These are phyloP conservation scores for Arabidopsis lyrata DNA, from an alignment of 441 rosid genomes.

Conservation along the genomic window DNA sequence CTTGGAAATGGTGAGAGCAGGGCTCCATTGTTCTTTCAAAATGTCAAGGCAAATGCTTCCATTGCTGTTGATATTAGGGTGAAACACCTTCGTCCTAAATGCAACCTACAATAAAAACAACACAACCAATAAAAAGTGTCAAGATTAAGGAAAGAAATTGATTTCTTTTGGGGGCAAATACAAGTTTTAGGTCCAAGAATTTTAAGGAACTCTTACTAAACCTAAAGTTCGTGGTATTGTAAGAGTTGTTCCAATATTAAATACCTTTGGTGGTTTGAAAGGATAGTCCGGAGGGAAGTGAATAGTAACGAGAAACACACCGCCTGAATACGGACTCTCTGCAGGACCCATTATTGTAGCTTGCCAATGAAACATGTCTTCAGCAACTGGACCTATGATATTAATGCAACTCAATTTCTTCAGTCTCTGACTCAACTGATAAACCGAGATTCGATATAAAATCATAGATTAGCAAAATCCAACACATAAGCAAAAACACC, in stretches of 20 bases:
- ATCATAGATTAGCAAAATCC: neutral
- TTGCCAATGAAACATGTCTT: conserved; percentile 70
- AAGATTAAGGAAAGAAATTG: neutral
- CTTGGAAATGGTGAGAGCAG: conserved; percentile 70
- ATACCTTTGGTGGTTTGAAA: conserved; percentile 69
- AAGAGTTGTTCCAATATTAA: neutral
- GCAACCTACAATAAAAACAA: conserved; percentile 47
- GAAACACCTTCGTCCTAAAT: conserved; percentile 65
- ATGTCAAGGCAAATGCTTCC: conserved; percentile 71
- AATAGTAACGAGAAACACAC: conserved; percentile 62
- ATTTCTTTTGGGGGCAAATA: no score
- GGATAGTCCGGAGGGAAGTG: no score
- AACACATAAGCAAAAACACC: neutral
- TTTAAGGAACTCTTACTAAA: neutral
- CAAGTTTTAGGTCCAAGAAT: neutral
- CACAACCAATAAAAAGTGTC: neutral
- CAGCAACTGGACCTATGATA: conserved; percentile 57
- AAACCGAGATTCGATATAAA: neutral
- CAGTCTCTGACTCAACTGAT: neutral
- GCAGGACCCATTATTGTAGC: conserved; percentile 68
- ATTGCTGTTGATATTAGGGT: conserved; percentile 67
- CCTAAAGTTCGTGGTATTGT: neutral
- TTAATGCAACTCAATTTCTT: neutral
- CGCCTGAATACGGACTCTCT: conserved; percentile 61
- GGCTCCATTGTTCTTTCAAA: conserved; percentile 69